Conservation (phyloP, 169 alveolate genomes). For the Toxoplasma gondii region DNA sequence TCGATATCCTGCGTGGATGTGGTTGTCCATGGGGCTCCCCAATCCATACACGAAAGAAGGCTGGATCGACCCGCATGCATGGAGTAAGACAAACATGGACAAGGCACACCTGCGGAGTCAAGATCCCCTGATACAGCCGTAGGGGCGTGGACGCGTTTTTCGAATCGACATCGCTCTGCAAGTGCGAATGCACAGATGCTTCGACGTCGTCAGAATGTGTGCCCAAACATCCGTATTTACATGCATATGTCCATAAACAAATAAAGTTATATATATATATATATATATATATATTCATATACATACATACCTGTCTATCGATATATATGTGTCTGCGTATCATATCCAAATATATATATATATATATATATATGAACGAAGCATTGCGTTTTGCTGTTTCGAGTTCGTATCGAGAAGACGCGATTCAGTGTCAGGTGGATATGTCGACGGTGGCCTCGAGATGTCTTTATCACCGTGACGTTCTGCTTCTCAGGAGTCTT, state of each 20-base stretch:
- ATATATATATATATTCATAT: neutral
- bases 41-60: slow-evolving; percentile 26
- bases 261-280: neutral
- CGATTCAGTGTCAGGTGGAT: no score
- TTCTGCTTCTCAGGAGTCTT: neutral
- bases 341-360: neutral
- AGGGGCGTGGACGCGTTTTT: no score
- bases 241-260: neutral
- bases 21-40: slow-evolving; percentile 48
- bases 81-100: neutral
- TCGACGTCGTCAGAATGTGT: neutral
- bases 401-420: no score
- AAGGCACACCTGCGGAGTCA: no score
- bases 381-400: no score
- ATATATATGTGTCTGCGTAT: neutral
- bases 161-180: neutral
- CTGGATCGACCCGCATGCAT: neutral
- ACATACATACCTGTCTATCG: neutral
- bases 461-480: neutral
- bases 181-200: neutral
- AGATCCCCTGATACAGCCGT: neutral
- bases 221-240: neutral
- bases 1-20: slow-evolving; percentile 48
- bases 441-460: no score
- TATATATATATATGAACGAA: neutral